A percentile compares a stretch with the other conserved stretches of the same genome.
phyloP scores from a whole-genome alignment of 345 rosid genomes.

The Raphanus sativus region DNA sequence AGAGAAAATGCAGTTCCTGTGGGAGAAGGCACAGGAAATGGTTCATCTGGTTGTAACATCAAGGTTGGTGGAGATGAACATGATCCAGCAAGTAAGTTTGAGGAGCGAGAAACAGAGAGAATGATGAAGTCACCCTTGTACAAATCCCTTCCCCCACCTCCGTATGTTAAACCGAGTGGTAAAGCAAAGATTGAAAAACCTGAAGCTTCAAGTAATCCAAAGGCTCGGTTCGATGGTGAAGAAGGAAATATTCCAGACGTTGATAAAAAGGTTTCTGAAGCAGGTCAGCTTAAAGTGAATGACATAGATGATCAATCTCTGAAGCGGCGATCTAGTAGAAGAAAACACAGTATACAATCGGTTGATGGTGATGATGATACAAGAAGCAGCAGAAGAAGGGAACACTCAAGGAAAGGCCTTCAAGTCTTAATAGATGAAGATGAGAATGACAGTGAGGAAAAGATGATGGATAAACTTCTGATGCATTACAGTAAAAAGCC shows the following conservation, averaged over 20 bases:
- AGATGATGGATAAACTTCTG: constrained; percentile 77
- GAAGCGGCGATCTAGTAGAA: constrained; percentile 59
- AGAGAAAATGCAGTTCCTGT: constrained; percentile 46
- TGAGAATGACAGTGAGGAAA: constrained; percentile 72
- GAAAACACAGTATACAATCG: constrained; percentile 51
- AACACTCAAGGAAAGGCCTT: constrained; percentile 61
- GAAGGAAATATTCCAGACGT: constrained; percentile 37
- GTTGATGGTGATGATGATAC: constrained; percentile 37
- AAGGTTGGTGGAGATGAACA: constrained; percentile 32
- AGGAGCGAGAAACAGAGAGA: constrained; percentile 46
- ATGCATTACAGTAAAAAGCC: constrained; percentile 89
- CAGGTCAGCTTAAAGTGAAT: constrained; percentile 34
- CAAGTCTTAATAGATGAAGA: constrained; percentile 66
- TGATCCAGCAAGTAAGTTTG: constrained; percentile 34
- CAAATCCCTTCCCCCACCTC: constrained; percentile 71
- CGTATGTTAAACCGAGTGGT: constrained; percentile 56
- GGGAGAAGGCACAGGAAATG: constrained; percentile 31
- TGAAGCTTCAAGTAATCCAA: constrained; percentile 31
- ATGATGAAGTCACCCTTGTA: constrained; percentile 42
- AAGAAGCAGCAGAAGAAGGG: constrained; percentile 60
- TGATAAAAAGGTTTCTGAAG: constrained; percentile 31
- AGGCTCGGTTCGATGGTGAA: constrained; percentile 30
- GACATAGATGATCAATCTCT: constrained; percentile 41
- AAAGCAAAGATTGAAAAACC: constrained; percentile 40
- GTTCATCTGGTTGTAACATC: constrained; percentile 29